Base-by-base conservation (phyloP, 106 monocot species). In the Allium sativum region DNA sequence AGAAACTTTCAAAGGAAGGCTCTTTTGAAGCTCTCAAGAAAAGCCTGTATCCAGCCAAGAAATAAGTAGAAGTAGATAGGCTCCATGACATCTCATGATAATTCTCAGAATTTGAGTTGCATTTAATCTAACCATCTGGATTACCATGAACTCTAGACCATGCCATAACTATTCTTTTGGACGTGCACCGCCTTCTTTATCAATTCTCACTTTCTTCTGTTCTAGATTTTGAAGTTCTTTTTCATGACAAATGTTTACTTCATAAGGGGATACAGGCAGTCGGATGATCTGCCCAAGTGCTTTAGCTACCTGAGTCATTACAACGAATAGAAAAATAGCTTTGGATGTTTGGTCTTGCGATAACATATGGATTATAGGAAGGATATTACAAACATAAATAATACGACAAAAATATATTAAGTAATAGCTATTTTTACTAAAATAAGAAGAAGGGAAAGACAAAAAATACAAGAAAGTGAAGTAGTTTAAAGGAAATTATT, bases 41-140 rank as follows among this genome's bases (percentile, higher is more conserved):
- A 55, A 69, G 69, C 64, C 21, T 47, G 18, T 69, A 75, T 15
- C 69, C 75, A 18, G 48, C 56, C 21, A 72, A 48, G 57, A 72
- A 64, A 45, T 72, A 72, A 12, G 54, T 2, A 45, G 71, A 72
- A 11, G 72, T 72, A 78, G 15, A 78, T 63, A 12, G 77, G 72
- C 57, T 72, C 72, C 72, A 72, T 72, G 14, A 72, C 72, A 64
- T 72, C 72, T 64, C 72, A 72, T 12, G 77, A 63, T 7, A 78
- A 68, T 51, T 78, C 77, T 72, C 77, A 78, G 68, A 78, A 78
- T 8, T 72, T 78, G 10, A 78, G 77, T 45, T 68, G 56, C 68
- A 72, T 72, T 72, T 43, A 72, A 67, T 17, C 62, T 63, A n/a
- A 56, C n/a, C 6, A 68, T 78, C 48, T 78, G 77, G 7, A 72